A percentile compares a stretch with the other conserved stretches of the same genome.
These are phyloP conservation scores for Casuarina equisetifolia DNA, from an alignment of 306 rosid species.

Conservation along the genomic window DNA sequence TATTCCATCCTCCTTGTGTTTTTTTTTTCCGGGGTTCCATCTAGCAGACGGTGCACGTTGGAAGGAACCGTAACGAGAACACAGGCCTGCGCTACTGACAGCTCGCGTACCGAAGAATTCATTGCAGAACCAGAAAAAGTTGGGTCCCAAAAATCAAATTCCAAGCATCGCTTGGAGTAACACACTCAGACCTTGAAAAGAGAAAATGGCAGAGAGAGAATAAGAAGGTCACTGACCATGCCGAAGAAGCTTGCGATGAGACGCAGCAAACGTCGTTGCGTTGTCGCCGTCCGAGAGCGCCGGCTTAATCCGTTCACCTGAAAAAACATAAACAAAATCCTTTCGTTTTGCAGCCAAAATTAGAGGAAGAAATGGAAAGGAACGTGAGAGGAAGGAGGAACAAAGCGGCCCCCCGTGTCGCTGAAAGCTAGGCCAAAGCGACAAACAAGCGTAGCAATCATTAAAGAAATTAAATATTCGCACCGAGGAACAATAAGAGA, in stretches of 20 bases:
- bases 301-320: slow-evolving; percentile 29
- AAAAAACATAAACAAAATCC: not conserved
- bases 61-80: slow-evolving; percentile 23
- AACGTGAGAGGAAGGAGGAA: not conserved
- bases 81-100: slow-evolving; percentile 45
- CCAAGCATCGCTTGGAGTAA: no score
- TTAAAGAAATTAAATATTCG: not conserved
- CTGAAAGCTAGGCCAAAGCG: slow-evolving; percentile 12
- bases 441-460: not conserved
- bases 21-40: no score
- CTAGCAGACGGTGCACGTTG: slow-evolving; percentile 19
- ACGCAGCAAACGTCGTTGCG: not conserved
- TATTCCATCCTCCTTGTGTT: not conserved
- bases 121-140: no score
- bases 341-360: not conserved
- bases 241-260: slow-evolving; percentile 72
- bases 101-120: not conserved
- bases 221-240: slow-evolving; percentile 2
- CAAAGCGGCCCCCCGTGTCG: slow-evolving; percentile 16
- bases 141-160: not conserved
- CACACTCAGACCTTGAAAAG: not conserved
- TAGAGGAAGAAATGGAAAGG: not conserved
- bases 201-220: not conserved
- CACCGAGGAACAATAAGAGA: not conserved
- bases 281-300: slow-evolving; percentile 1